Base-by-base conservation (phyloP, 768 basidiomycete species). In the Phlebiopsis flavidoalba region DNA sequence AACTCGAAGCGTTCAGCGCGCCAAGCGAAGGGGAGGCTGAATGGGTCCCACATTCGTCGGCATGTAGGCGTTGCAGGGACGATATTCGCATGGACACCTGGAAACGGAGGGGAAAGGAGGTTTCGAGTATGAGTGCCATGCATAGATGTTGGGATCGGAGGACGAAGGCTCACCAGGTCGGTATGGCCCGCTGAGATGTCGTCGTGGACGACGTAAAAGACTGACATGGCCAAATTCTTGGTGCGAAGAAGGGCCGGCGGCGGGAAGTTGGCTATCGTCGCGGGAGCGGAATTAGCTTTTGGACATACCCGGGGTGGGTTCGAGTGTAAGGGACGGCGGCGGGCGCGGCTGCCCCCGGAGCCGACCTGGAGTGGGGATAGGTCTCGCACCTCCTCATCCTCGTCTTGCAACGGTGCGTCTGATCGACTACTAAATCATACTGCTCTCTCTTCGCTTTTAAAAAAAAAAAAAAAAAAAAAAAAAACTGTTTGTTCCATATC, bases 191-290 rank as follows among this genome's bases (percentile, higher is more conserved):
- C 33, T 40, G 37, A n/a, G 48, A 64, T 24, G 51, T 65, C 1
- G 74, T 76, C 15, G 78, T 80, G 40, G 76, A 78, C 59, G 79
- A 71, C 8, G 82, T 81, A 69, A 90, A 90, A 0, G 88, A n/a
- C 88, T 14, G 81, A 75, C 71, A 79, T 81, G 17, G 88, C 85
- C 11, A 90, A 81, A 61, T 81, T 76, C 26, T 80, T 82, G 0
- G 86, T 78, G 46, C 85, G 79, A 26, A 89, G 80, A 31, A 80
- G 60, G 26, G 64, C 33, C 14, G 66, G 31, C 33, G 43, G 52
- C 33, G 52, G 33, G 33, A 57, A 57, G 36, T 50, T 24, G 22
- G 43, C 15, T 24, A 19, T 26, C 12, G 60, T 24, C n/a, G 58
- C 55, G 11, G 67, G 68, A 7, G 66, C 65, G 7, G 68, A 65